Conservation (phyloP, 768 basidiomycete species). For the Artomyces pyxidatus region DNA sequence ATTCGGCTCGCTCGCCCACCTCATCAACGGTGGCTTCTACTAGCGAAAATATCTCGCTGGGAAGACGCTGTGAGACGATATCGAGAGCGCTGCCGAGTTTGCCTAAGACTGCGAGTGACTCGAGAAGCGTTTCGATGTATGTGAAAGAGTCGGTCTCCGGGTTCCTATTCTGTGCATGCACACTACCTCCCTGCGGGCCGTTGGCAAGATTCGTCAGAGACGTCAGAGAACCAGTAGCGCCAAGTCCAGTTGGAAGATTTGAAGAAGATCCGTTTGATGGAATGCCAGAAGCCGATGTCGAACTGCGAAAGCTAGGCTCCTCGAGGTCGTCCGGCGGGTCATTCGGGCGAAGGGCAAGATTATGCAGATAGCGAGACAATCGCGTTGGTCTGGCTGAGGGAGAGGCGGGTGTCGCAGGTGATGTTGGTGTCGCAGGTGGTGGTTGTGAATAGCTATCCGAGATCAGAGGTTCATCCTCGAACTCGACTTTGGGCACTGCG, state of each 20-base stretch:
- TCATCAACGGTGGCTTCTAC: constrained; percentile 86
- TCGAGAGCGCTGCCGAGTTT: constrained; percentile 82
- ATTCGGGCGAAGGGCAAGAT: constrained; percentile 64
- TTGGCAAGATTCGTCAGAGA: constrained; percentile 12
- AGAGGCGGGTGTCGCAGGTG: constrained; percentile 35
- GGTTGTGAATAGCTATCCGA: constrained; percentile 18
- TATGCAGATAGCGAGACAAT: constrained; percentile 54
- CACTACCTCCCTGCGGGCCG: constrained; percentile 12
- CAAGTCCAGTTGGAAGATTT: constrained; percentile 14
- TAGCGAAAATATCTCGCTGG: constrained; percentile 74
- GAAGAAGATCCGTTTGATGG: constrained; percentile 12
- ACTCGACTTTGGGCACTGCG: constrained; percentile 58
- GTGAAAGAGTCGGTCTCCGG: constrained; percentile 91
- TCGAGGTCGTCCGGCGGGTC: constrained; percentile 67
- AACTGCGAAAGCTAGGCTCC: constrained; percentile 26
- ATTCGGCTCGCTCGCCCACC: constrained; percentile 85
- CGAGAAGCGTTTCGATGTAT: constrained; percentile 88
- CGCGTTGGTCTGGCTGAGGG: constrained; percentile 35
- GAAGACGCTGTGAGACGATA: constrained; percentile 71
- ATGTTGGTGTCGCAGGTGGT: constrained; percentile 22
- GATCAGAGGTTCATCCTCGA: constrained; percentile 39
- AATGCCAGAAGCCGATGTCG: constrained; percentile 14
- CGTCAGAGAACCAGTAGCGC: constrained; percentile 15
- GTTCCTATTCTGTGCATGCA: constrained; percentile 33
- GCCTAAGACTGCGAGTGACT: constrained; percentile 88